Percentiles rank a stretch among this genome's conserved stretches.
phyloP scores from a whole-genome alignment of 148 eudicot genomes.

The Oxyria digyna region DNA sequence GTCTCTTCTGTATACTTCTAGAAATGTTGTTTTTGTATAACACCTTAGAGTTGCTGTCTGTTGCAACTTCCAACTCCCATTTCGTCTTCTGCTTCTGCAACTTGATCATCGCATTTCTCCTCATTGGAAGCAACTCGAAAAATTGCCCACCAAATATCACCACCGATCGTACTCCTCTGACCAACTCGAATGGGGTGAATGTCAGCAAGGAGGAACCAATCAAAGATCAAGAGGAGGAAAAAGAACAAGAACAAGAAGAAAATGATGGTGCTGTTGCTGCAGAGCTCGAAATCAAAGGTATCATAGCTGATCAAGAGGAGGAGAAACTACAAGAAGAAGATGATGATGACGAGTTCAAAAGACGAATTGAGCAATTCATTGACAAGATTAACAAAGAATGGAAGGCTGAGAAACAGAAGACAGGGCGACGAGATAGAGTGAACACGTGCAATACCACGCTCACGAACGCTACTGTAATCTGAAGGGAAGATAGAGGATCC shows the following conservation, averaged over 20 bases:
- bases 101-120: slow-evolving; percentile 39
- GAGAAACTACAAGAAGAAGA: background rate
- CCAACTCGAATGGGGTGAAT: background rate
- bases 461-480: too few relatives aligned
- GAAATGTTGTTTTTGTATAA: slow-evolving; percentile 23
- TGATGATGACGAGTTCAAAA: slow-evolving; percentile 40
- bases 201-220: background rate
- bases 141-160: background rate
- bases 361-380: slow-evolving; percentile 60
- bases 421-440: background rate
- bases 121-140: slow-evolving; percentile 18
- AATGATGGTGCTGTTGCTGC: background rate
- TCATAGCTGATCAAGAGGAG: slow-evolving; percentile 1
- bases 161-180: background rate
- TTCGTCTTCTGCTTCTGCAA: slow-evolving; percentile 56
- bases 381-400: slow-evolving; percentile 44
- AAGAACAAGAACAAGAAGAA: too few relatives aligned
- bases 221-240: background rate
- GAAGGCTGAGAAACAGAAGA: slow-evolving; percentile 45
- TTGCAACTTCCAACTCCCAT: slow-evolving; percentile 40
- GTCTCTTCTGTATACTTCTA: background rate
- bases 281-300: background rate
- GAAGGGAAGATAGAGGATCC: too few relatives aligned
- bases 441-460: background rate
- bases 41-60: slow-evolving; percentile 31